Evolutionary conservation across 139 green algal species (phyloP).

Genomic region (Haematococcus sp.): DNA sequence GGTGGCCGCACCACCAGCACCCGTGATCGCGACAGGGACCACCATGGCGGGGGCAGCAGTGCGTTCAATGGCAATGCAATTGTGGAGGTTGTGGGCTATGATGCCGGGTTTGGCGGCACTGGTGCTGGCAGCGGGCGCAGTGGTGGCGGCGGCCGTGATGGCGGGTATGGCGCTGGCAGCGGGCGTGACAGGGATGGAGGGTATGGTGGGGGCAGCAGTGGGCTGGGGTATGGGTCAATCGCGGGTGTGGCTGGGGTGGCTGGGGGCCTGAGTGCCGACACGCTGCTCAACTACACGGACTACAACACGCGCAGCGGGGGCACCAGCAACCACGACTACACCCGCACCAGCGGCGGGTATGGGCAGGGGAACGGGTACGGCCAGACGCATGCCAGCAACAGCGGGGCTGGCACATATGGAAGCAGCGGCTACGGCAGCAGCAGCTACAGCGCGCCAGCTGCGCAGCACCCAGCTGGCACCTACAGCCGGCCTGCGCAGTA

Average conservation of each 20-base stretch:
- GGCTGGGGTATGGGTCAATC: conserved; percentile 5
- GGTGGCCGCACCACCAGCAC: background rate
- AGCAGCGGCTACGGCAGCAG: conserved; percentile 25
- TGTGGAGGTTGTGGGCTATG: conserved; percentile 70
- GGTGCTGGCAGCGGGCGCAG: conserved; percentile 4
- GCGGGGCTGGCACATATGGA: conserved; percentile 18
- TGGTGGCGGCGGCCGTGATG: background rate
- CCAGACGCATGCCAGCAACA: background rate
- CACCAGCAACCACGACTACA: background rate
- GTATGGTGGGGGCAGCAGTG: conserved; percentile 7
- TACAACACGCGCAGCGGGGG: background rate
- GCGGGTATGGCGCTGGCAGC: background rate
- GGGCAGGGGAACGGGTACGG: background rate
- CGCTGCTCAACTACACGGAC: conserved; percentile 1
- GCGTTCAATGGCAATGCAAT: conserved; percentile 37
- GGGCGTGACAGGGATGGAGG: background rate
- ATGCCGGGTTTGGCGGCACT: background rate
- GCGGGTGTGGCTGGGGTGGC: conserved; percentile 5
- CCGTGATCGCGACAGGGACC: conserved; percentile 9
- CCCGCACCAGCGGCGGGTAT: background rate
- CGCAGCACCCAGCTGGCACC: too few species aligned
- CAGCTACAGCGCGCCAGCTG: background rate
- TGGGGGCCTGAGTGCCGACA: conserved; percentile 1
- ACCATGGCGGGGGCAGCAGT: background rate
- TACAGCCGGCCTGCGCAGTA: conserved; percentile 14